phyloP scores from a whole-genome alignment of 805 yeast genomes.

The Brettanomyces custersianus region DNA sequence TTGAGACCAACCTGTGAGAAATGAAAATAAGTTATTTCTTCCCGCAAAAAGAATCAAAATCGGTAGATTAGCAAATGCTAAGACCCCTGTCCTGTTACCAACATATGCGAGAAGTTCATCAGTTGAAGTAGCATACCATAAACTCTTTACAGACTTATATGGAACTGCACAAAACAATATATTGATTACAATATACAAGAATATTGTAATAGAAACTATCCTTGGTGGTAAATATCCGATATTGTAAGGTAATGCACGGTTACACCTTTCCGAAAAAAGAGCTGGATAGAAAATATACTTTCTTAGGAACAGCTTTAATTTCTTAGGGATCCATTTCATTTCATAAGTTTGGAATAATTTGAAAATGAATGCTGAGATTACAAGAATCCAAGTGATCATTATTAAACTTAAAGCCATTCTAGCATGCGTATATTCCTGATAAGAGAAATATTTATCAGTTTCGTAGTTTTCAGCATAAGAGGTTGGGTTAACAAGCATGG shows the following conservation, averaged over 20 bases:
- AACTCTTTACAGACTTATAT: conserved; percentile 1
- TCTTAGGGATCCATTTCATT: conserved; percentile 2
- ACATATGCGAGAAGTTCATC: conserved; percentile 1
- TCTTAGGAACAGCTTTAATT: conserved; percentile 2
- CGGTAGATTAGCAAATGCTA: conserved; percentile 28
- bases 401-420: conserved; percentile 5
- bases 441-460: neutral
- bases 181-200: conserved; percentile 3
- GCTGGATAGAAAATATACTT: conserved; percentile 5
- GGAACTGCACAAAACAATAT: conserved; percentile 7
- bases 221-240: conserved; percentile 7
- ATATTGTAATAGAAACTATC: conserved; percentile 5
- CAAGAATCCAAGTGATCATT: conserved; percentile 7
- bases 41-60: conserved; percentile 32
- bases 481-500: conserved; percentile 2
- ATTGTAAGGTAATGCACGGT: conserved; percentile 2
- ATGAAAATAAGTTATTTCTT: conserved; percentile 31
- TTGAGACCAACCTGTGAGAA: conserved; percentile 31
- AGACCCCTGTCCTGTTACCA: conserved; percentile 26
- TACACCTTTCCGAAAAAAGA: conserved; percentile 5
- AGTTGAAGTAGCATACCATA: neutral
- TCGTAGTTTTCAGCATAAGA: conserved; percentile 1
- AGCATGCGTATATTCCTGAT: conserved; percentile 1
- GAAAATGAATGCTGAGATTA: conserved; percentile 3
- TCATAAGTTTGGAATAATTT: conserved; percentile 3